Conservation (phyloP, 2,329 filamentous ascomycete species). For the Cadophora gregata region DNA sequence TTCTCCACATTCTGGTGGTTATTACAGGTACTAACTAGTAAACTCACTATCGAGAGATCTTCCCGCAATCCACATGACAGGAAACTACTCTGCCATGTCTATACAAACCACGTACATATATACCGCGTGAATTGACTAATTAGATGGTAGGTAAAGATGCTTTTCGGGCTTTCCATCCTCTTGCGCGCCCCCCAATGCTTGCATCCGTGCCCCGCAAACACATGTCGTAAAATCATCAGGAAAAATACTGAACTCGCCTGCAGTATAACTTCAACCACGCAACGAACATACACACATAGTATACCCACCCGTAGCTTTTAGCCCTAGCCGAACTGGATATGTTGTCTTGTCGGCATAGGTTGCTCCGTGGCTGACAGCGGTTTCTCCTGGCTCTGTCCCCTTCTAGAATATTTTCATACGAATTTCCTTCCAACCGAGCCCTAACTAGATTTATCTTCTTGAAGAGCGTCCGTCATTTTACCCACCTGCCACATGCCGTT, state of each 20-base stretch:
- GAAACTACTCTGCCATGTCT: constrained; percentile 33
- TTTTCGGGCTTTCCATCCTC: constrained; percentile 14
- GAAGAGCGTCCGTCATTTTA: background rate
- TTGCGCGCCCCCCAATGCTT: constrained; percentile 9
- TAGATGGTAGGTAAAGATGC: constrained; percentile 11
- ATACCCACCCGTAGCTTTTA: background rate
- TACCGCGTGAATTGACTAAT: constrained; percentile 20
- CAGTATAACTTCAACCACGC: constrained; percentile 8
- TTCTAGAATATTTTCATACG: background rate
- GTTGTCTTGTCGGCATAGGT: background rate
- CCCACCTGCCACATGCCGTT: background rate
- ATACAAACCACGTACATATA: constrained; percentile 20
- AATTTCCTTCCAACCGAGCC: constrained; percentile 10
- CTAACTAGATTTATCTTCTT: background rate
- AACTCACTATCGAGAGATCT: constrained; percentile 1
- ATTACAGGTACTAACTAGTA: constrained; percentile 35
- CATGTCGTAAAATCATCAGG: constrained; percentile 28
- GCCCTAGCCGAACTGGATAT: background rate
- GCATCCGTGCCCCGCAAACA: background rate
- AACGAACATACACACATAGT: constrained; percentile 10
- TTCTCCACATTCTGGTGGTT: constrained; percentile 11
- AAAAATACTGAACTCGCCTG: constrained; percentile 17
- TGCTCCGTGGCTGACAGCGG: background rate
- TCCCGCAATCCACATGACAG: constrained; percentile 19
- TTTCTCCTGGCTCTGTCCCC: background rate